Conservation (phyloP, 441 rosid genomes). For the Bocquillonia castaneifolia region DNA sequence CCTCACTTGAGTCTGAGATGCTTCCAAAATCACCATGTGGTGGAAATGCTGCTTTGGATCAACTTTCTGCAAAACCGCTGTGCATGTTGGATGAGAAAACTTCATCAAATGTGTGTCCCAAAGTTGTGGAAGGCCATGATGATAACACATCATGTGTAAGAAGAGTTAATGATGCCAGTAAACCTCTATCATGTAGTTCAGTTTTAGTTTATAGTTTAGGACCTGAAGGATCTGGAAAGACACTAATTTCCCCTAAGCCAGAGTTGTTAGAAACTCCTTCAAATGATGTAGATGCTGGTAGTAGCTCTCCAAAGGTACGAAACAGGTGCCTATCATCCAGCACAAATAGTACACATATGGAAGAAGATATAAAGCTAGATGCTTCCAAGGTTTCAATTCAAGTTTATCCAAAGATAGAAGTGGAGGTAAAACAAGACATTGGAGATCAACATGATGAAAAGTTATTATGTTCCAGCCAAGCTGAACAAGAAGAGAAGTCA, state of each 20-base stretch:
- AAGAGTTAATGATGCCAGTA: constrained; percentile 33
- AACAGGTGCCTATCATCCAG: constrained; percentile 14
- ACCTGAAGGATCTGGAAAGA: constrained; percentile 34
- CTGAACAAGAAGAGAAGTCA: constrained; percentile 38
- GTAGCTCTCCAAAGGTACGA: constrained; percentile 31
- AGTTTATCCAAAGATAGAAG: constrained; percentile 31
- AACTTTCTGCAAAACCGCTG: constrained; percentile 32
- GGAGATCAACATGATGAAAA: constrained; percentile 32
- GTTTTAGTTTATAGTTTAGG: constrained; percentile 44
- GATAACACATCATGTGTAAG: constrained; percentile 49
- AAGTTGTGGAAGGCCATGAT: constrained; percentile 53
- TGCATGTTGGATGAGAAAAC: constrained; percentile 27
- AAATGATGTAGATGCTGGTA: constrained; percentile 33
- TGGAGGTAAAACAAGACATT: constrained; percentile 32
- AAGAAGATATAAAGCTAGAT: constrained; percentile 25
- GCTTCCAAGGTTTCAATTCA: constrained; percentile 28
- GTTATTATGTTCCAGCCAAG: constrained; percentile 34
- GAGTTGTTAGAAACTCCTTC: constrained; percentile 31
- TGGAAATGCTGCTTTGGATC: constrained; percentile 30
- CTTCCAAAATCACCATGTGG: constrained; percentile 30
- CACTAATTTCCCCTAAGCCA: constrained; percentile 31
- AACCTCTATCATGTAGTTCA: constrained; percentile 36
- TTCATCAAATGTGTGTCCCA: constrained; percentile 35
- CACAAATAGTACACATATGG: constrained; percentile 17
- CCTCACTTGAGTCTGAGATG: constrained; percentile 37